These are phyloP conservation scores for Stephania yunnanensis DNA, from an alignment of 164 flowering plant species.

Conservation along the genomic window DNA sequence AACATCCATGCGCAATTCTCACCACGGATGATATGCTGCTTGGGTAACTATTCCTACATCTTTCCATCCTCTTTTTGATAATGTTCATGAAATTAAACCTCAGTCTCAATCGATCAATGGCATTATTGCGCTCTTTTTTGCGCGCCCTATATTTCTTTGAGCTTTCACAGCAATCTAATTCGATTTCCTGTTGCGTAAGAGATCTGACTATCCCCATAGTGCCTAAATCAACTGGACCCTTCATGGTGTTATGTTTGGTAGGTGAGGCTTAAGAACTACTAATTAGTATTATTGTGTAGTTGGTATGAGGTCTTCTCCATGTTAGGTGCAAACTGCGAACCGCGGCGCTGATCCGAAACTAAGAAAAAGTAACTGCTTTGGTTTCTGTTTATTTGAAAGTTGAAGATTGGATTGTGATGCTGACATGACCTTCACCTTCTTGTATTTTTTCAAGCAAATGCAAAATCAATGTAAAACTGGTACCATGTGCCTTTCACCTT, in stretches of 20 bases:
- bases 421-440: not conserved
- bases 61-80: not conserved
- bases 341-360: not conserved
- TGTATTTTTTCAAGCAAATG: not conserved
- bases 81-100: not conserved
- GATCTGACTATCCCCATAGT: not conserved
- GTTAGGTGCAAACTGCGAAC: not conserved
- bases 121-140: not conserved
- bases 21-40: constrained; percentile 12
- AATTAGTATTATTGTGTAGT: not conserved
- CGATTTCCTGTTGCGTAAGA: not conserved
- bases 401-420: not conserved
- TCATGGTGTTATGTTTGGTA: not conserved
- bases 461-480: not conserved
- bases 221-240: not conserved
- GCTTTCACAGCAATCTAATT: not conserved
- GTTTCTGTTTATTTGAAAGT: not conserved
- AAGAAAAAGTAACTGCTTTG: not conserved
- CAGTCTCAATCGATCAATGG: not conserved
- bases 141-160: not conserved
- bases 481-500: not conserved
- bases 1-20: constrained; percentile 40
- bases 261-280: not conserved
- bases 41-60: not conserved
- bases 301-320: not conserved